phyloP scores from a whole-genome alignment of 208 protist species.

The Strigomonas galati region DNA sequence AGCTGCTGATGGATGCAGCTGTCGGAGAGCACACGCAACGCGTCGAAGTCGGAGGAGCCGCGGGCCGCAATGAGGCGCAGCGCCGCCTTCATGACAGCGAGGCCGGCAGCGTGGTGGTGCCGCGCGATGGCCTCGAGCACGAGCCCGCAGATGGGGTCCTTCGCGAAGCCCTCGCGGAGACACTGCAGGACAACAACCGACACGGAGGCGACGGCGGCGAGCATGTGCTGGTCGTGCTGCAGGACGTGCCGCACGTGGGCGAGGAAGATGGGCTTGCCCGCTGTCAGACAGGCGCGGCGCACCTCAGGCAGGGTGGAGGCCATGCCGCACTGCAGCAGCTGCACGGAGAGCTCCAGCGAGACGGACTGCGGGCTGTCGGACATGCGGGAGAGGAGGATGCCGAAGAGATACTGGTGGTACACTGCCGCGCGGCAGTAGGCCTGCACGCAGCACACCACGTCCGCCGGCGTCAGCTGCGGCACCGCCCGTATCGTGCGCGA shows the following conservation, averaged over 20 bases:
- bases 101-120: conserved; percentile 36
- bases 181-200: conserved; percentile 54
- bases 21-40: conserved; percentile 50
- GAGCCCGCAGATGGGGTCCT: conserved; percentile 48
- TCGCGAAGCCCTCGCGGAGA: conserved; percentile 69
- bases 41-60: conserved; percentile 46
- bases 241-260: conserved; percentile 59
- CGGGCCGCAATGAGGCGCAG: conserved; percentile 56
- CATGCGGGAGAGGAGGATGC: conserved; percentile 64
- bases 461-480: conserved; percentile 33
- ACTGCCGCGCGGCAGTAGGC: conserved; percentile 56
- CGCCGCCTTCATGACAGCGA: conserved; percentile 46
- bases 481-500: conserved; percentile 50
- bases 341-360: conserved; percentile 59
- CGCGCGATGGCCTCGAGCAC: conserved; percentile 63
- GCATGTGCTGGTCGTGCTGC: conserved; percentile 59
- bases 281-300: conserved; percentile 61
- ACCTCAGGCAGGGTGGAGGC: conserved; percentile 33
- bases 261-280: conserved; percentile 65
- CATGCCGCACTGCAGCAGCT: conserved; percentile 60
- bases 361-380: conserved; percentile 51
- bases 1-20: conserved; percentile 46
- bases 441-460: conserved; percentile 68
- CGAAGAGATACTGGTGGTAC: conserved; percentile 69
- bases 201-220: conserved; percentile 46